Conservation (phyloP, 164 flowering plant genomes). For the Hamamelis virginiana region DNA sequence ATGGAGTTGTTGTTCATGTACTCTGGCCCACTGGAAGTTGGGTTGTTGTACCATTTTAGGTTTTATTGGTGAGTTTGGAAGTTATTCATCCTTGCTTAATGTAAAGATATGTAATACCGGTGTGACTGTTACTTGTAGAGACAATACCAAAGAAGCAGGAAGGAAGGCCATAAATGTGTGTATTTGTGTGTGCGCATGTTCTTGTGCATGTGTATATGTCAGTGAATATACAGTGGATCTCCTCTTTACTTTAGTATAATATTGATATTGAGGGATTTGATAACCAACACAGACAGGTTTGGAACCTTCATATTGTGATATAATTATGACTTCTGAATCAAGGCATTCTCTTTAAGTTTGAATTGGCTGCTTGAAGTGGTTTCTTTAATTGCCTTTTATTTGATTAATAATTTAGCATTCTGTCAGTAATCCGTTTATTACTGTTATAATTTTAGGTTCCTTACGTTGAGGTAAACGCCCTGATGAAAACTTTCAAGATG, state of each 20-base stretch:
- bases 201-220: not conserved
- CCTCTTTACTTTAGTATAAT: not conserved
- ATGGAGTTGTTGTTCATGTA: not conserved
- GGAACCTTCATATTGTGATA: not conserved
- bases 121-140: not conserved
- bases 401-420: slow-evolving; percentile 2
- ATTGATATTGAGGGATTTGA: not conserved
- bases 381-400: slow-evolving; percentile 6
- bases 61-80: no score
- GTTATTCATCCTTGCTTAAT: not conserved
- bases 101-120: not conserved
- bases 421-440: slow-evolving; percentile 2
- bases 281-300: not conserved
- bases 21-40: no score
- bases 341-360: slow-evolving; percentile 5
- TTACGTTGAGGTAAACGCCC: slow-evolving; percentile 87
- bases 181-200: not conserved
- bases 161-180: not conserved
- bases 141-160: not conserved
- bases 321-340: not conserved
- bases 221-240: not conserved
- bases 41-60: no score
- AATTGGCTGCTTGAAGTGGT: slow-evolving; percentile 2
- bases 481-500: slow-evolving; percentile 95
- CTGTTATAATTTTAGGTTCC: slow-evolving; percentile 64